Evolutionary conservation across 2,329 filamentous ascomycete species (phyloP).

Genomic region (Furcasterigmium sp.): DNA sequence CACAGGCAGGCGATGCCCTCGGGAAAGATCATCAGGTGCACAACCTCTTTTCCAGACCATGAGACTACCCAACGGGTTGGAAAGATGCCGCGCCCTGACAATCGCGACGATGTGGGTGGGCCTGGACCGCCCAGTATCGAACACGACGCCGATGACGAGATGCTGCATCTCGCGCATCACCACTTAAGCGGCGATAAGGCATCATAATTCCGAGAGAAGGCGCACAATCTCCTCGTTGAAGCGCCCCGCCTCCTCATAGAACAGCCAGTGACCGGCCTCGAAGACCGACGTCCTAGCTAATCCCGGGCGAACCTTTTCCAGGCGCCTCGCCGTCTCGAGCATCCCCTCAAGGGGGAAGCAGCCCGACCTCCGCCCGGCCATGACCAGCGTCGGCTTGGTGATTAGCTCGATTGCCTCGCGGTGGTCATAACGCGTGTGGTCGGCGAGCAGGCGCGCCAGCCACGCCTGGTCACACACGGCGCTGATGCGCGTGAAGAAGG

Average conservation of each 20-base stretch:
- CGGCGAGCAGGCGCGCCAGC: conserved; percentile 29
- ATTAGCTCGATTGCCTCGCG: conserved; percentile 31
- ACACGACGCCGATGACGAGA: no score
- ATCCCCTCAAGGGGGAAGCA: conserved; percentile 32
- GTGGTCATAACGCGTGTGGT: conserved; percentile 35
- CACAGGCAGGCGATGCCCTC: no score
- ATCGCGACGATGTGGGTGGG: no score
- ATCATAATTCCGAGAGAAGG: no score
- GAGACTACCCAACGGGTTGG: no score
- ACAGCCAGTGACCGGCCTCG: conserved; percentile 33
- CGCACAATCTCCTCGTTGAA: conserved; percentile 27
- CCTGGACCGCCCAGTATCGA: no score
- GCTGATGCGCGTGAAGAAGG: conserved; percentile 28
- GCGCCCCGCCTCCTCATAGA: conserved; percentile 31
- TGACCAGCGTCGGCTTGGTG: conserved; percentile 25
- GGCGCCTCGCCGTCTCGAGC: conserved; percentile 25
- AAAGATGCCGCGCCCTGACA: no score
- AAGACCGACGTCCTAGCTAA: conserved; percentile 23
- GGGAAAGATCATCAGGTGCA: no score
- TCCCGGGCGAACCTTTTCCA: conserved; percentile 14
- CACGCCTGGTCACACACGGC: conserved; percentile 27
- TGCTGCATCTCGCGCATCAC: no score
- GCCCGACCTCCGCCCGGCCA: conserved; percentile 28
- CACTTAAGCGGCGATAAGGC: no score
- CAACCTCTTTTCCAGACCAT: no score